Evolutionary conservation across 768 basidiomycete species (phyloP), one percentile per base, ranked within the genome.

Genomic region (Auriscalpium orientale): DNA sequence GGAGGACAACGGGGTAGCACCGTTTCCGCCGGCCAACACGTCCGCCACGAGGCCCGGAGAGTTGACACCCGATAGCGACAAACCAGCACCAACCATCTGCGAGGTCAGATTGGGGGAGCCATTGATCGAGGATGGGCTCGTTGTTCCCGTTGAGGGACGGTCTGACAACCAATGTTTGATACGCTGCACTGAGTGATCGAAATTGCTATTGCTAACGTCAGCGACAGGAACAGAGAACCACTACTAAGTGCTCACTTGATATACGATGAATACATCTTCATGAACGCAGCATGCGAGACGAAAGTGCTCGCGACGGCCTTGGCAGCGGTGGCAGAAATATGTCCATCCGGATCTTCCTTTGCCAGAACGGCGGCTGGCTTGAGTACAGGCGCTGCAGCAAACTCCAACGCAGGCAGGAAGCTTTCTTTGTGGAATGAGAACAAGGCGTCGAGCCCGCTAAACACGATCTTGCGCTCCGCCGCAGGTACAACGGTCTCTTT

Each of bases 221-320:
- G 68, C 62, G 55, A 54, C 44, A 44, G 8, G 15, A 20, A 35
- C 57, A 37, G 53, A 15, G 33, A 46, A 44, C 49, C 56, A 37
- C 43, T 53, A 46, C 50, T 49, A 56, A 9, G 57, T 59, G 72
- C 87, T 67, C 68, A 93, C 91, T 98, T 98, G 78, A 95, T 95
- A 68, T 98, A 99, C 46, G 88, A 89, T 35, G 93, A 94, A 69
- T 99, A 99, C 89, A 98, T 98, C 74, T 79, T 91, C 91, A 99
- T 92, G 76, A 98, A 98, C 4, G 95, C 93, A 34, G 93, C 91
- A 70, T 99, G 94, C 53, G 87, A 89, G 54, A 91, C 74, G 71
- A 98, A 99, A 48, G 91, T 93, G 56, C 86, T 80, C 8, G 91
- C 95, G 38, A 99, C 87, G 13, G 82, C 79, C 57, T 80, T 87